A percentile compares a stretch with the other conserved stretches of the same genome.
Evolutionary conservation across 2,329 filamentous ascomycete species (phyloP).

Genomic region (Clarireedia sp.): DNA sequence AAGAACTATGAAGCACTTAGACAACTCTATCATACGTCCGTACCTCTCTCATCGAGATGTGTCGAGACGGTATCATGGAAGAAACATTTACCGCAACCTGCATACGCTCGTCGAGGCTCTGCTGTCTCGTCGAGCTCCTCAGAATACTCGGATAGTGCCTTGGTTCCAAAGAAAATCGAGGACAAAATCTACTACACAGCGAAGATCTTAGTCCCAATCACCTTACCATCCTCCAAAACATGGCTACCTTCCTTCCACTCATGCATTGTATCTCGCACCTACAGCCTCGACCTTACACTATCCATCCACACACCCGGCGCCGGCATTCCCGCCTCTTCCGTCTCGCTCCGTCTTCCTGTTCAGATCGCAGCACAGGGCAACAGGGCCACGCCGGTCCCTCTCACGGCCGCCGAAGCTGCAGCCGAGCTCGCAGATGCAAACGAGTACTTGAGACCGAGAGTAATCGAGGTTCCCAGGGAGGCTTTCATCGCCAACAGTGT

Average conservation of each 20-base stretch:
- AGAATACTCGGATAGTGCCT: conserved; percentile 16
- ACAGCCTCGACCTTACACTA: conserved; percentile 52
- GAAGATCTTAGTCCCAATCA: conserved; percentile 54
- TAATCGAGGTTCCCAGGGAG: conserved; percentile 23
- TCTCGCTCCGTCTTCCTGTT: conserved; percentile 23
- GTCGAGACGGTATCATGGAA: conserved; percentile 28
- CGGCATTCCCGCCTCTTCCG: conserved; percentile 31
- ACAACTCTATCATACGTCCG: conserved; percentile 20
- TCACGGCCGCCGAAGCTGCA: conserved; percentile 18
- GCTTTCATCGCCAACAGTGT: conserved; percentile 23
- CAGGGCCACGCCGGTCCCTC: conserved; percentile 2
- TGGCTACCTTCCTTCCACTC: conserved; percentile 64
- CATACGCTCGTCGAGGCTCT: conserved; percentile 21
- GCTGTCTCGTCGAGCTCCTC: conserved; percentile 23
- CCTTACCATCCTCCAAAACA: conserved; percentile 49
- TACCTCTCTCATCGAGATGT: conserved; percentile 26
- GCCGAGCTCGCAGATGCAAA: conserved; percentile 24
- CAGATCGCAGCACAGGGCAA: conserved; percentile 26
- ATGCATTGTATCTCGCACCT: conserved; percentile 57
- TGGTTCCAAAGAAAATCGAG: conserved; percentile 6
- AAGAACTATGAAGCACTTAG: conserved; percentile 20
- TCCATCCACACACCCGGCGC: conserved; percentile 43
- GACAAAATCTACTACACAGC: conserved; percentile 43
- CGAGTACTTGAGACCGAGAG: conserved; percentile 23
- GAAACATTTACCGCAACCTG: conserved; percentile 19